phyloP scores from a whole-genome alignment of 1,284 basidiomycete species.

The Sanghuangporus weigelae region DNA sequence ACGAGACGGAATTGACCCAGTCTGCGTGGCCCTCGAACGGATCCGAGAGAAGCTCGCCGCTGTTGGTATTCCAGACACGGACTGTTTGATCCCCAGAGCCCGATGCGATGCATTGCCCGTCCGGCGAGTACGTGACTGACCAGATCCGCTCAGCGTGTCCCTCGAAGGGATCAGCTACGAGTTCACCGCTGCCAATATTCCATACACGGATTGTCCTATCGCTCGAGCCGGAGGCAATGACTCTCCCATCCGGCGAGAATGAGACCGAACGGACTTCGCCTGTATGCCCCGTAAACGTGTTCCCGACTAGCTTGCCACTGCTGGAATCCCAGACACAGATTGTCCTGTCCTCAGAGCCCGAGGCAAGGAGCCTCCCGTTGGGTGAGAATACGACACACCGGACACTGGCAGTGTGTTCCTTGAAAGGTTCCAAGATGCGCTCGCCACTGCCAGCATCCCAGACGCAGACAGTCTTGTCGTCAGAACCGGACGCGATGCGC shows the following conservation, averaged over 20 bases:
- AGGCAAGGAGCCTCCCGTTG: not conserved
- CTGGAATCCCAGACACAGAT: not conserved
- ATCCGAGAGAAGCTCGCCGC: not conserved
- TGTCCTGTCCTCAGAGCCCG: not conserved
- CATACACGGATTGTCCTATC: not conserved
- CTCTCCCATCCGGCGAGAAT: not conserved
- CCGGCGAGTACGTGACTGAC: not conserved
- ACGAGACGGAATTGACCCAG: not conserved
- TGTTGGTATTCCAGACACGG: not conserved
- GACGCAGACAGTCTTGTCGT: not conserved
- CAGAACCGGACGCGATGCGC: not conserved
- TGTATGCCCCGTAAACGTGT: not conserved
- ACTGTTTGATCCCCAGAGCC: not conserved
- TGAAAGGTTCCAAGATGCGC: not conserved
- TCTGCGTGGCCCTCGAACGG: not conserved
- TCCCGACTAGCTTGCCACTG: not conserved
- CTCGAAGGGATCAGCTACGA: not conserved
- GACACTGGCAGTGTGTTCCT: not conserved
- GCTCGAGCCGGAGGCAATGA: not conserved
- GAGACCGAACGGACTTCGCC: not conserved
- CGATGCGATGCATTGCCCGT: not conserved
- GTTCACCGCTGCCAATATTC: not conserved
- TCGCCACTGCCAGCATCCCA: not conserved
- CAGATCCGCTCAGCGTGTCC: not conserved
- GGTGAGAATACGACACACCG: not conserved